Conservation (phyloP, 176 grass and related monocot species). For the Raddia guianensis region DNA sequence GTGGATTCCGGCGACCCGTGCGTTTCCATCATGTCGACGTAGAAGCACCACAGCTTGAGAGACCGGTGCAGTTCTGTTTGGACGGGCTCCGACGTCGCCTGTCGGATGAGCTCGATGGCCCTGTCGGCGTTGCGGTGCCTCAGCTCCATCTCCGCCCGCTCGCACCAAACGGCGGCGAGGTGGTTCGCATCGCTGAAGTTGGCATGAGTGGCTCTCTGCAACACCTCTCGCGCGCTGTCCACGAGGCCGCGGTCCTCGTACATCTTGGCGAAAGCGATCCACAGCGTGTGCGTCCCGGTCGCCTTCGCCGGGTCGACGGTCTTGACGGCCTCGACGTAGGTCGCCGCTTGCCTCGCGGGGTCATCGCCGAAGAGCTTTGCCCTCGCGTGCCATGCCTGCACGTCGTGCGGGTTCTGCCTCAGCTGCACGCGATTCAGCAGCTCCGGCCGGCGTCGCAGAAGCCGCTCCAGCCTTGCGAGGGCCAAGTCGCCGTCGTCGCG, state of each 20-base stretch:
- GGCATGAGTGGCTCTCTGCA: conserved; percentile 58
- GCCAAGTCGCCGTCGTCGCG: conserved; percentile 45
- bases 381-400: conserved; percentile 68
- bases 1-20: conserved; percentile 54
- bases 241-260: conserved; percentile 57
- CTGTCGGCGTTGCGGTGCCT: conserved; percentile 43
- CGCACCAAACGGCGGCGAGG: conserved; percentile 64
- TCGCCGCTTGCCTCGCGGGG: conserved; percentile 50
- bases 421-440: conserved; percentile 64
- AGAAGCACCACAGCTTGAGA: conserved; percentile 67
- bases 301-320: conserved; percentile 67
- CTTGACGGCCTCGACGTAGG: conserved; percentile 61
- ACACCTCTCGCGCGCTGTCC: conserved; percentile 62
- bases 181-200: conserved; percentile 64
- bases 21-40: conserved; percentile 69
- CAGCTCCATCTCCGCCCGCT: conserved; percentile 71
- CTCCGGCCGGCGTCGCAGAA: conserved; percentile 60
- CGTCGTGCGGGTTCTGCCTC: conserved; percentile 73
- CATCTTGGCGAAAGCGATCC: conserved; percentile 67
- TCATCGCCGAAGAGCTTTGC: conserved; percentile 60
- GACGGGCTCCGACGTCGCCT: conserved; percentile 58
- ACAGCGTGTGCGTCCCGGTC: conserved; percentile 70
- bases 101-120: conserved; percentile 57
- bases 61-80: conserved; percentile 61
- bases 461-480: conserved; percentile 55